Percentiles rank a stretch among this genome's conserved stretches.
Evolutionary conservation across 352 stramenopile genomes (phyloP).

Genomic region (Pythium monospermum): DNA sequence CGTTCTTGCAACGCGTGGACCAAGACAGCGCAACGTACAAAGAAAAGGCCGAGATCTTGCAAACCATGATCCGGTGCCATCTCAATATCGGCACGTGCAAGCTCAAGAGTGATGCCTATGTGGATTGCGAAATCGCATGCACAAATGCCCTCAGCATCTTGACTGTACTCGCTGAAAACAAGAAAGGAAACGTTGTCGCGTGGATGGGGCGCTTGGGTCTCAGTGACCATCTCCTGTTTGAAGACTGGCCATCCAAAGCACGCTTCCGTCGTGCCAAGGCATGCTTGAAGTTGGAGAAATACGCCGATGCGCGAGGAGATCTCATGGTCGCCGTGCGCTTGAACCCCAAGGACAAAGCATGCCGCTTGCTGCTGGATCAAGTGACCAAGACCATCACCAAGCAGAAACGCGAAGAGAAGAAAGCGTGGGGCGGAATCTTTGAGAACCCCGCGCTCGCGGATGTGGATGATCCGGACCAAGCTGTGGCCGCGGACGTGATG

Average conservation of each 20-base stretch:
- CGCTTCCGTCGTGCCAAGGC: conserved; percentile 80
- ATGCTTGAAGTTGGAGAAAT: conserved; percentile 69
- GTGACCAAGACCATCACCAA: conserved; percentile 68
- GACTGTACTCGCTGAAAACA: conserved; percentile 69
- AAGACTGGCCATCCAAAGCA: conserved; percentile 84
- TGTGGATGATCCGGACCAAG: conserved; percentile 10
- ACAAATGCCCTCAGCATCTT: conserved; percentile 82
- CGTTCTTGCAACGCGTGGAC: conserved; percentile 70
- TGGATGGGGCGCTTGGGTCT: conserved; percentile 83
- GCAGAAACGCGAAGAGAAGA: conserved; percentile 73
- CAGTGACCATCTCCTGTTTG: conserved; percentile 74
- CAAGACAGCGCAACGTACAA: conserved; percentile 78
- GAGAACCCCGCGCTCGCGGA: conserved; percentile 26
- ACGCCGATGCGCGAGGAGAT: conserved; percentile 68
- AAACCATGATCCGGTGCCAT: conserved; percentile 88
- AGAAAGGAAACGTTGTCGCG: conserved; percentile 68
- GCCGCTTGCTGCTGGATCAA: conserved; percentile 62
- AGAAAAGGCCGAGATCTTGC: conserved; percentile 80
- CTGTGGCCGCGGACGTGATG: conserved; percentile 12
- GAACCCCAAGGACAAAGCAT: conserved; percentile 79
- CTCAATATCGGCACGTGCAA: conserved; percentile 85
- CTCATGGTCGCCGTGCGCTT: conserved; percentile 72
- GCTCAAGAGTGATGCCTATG: conserved; percentile 60
- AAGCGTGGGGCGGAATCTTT: conserved; percentile 79
- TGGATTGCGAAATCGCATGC: conserved; percentile 71